Evolutionary conservation across 257 asterid genomes (phyloP).

Genomic region (Cordia subcordata): DNA sequence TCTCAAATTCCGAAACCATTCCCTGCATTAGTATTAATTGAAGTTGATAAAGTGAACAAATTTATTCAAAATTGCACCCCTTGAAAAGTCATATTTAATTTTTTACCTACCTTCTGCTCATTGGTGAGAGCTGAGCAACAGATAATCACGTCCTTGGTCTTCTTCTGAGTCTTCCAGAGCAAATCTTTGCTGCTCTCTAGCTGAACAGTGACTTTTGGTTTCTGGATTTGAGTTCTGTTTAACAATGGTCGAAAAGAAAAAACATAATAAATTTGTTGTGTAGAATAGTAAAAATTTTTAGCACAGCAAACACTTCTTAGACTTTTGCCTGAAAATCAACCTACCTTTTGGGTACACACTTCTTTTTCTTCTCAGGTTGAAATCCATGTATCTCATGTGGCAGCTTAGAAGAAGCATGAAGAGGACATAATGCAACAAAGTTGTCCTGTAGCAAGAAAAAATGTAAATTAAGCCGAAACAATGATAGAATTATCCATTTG

Average conservation of each 20-base stretch:
- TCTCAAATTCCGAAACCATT: conserved; percentile 43
- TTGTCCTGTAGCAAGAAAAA: conserved; percentile 51
- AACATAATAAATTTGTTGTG: not conserved
- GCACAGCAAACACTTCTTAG: not conserved
- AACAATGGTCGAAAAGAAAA: not conserved
- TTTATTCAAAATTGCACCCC: conserved; percentile 5
- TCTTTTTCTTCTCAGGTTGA: conserved; percentile 36
- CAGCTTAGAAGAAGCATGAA: conserved; percentile 55
- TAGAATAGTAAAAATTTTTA: conserved; percentile 1
- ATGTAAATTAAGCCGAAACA: not conserved
- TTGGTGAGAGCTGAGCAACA: conserved; percentile 76
- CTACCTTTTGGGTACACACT: conserved; percentile 43
- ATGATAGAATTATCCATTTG: not conserved
- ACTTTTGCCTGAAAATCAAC: conserved; percentile 1
- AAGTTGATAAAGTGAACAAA: not conserved
- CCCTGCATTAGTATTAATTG: conserved; percentile 41
- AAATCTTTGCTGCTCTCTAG: conserved; percentile 19
- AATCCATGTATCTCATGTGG: conserved; percentile 50
- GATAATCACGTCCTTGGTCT: conserved; percentile 47
- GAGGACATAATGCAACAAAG: conserved; percentile 85
- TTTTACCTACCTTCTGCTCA: conserved; percentile 54
- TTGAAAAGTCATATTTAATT: conserved; percentile 1
- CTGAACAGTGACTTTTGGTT: conserved; percentile 25
- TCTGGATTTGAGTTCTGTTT: conserved; percentile 35
- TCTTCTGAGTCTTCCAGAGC: conserved; percentile 46